phyloP scores from a whole-genome alignment of 73 alveolate species.

The Paramecium primaurelia region DNA sequence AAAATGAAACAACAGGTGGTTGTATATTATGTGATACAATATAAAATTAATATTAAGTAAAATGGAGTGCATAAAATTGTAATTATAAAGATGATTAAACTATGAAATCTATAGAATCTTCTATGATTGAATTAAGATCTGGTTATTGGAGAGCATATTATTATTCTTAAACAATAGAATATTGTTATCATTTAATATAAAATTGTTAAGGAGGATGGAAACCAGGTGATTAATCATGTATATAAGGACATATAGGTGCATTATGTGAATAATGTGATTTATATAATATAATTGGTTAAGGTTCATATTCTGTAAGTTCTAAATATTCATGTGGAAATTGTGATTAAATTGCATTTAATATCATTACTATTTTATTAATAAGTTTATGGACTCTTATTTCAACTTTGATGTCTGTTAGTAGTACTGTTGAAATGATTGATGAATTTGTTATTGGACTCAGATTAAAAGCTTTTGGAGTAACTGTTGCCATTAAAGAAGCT shows the following conservation, averaged over 20 bases:
- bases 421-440: not conserved
- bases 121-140: not conserved
- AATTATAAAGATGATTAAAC: not conserved
- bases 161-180: not conserved
- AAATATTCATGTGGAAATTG: slow-evolving; percentile 19
- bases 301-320: not conserved
- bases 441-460: not conserved
- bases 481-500: no score
- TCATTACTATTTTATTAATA: not conserved
- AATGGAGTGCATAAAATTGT: not conserved
- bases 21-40: not conserved
- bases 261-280: slow-evolving; percentile 40
- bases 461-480: not conserved
- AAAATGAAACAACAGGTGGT: not conserved
- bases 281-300: not conserved
- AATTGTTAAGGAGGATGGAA: slow-evolving; percentile 25
- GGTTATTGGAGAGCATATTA: slow-evolving; percentile 40
- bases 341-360: not conserved
- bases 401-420: not conserved
- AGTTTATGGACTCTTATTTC: not conserved
- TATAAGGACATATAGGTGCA: slow-evolving; percentile 38
- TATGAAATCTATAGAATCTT: not conserved
- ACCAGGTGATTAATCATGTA: slow-evolving; percentile 11
- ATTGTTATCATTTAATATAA: not conserved
- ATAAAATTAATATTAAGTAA: not conserved